Evolutionary conservation across 208 protist genomes (phyloP), one percentile per base, ranked within the genome.

Genomic region (Leishmania braziliensis): DNA sequence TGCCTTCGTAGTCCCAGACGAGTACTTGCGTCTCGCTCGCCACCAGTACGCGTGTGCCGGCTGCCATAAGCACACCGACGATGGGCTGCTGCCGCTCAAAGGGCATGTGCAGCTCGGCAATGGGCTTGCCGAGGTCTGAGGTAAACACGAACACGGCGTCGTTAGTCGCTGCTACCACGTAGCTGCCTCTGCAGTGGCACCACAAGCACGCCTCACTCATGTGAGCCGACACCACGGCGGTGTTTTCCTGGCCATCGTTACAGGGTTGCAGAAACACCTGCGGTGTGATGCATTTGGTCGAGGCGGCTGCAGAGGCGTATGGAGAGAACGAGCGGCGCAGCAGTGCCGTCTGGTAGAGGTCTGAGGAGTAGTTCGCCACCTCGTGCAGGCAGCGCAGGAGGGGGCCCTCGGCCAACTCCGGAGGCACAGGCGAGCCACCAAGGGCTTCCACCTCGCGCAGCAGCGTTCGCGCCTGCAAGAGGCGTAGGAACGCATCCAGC

Each of bases 1-100:
- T 85, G 56, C 82, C 82, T 51, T 88, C 86, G 89, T 95, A 94
- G 86, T 97, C 91, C 92, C 92, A 97, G 33, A 95, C 66, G 20
- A 94, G 66, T 39, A 96, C 73, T 63, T 91, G 85, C 70, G 72
- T 77, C 71, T 82, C 84, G 48, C 88, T 85, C 58, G 93, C 91
- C 36, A 95, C 85, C 58, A 97, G 85, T 71, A 95, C 91, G 54
- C 90, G 86, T 63, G 88, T 92, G 33, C 89, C 91, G 51, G 86
- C 75, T 43, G 90, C 92, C 72, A 92, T 84, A 43, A 97, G 78
- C 4, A 88, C 86, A n/a, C 91, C 91, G n/a, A 70, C 75, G 78
- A 95, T 83, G 66, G 66, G 79, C 75, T 91, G 82, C 43, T 92
- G 86, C 9, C 80, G 83, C 63, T 95, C 89, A 80, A 93, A 96